Evolutionary conservation across 257 asterid species (phyloP), one percentile per base, ranked within the genome.

Genomic region (Capsicum rhomboideum): DNA sequence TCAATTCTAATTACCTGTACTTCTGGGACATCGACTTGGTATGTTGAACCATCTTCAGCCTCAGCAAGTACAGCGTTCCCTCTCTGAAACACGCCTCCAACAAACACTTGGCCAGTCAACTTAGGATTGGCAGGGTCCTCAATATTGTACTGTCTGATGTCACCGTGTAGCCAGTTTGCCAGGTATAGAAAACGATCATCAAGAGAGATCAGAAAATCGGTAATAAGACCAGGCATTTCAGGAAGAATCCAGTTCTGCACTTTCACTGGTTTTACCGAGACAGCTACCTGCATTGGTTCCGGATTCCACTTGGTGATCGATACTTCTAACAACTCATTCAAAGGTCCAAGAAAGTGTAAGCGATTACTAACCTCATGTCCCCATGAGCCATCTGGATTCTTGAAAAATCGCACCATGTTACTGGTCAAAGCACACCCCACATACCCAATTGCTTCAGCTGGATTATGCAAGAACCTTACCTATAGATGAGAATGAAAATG

Each of bases 141-240:
- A 20, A 96, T 90, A 69, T 94, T 91, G 74, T 96, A 96, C 79
- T 96, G 98, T 72, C 98, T 86, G 67, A 96, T 90, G 86, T 96
- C 99, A 83, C 99, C 99, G 23, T 96, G 99, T 80, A 96, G 98
- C 99, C 99, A 95, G 87, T 95, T 95, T 11, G 93, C 88, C 67
- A 94, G 84, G 89, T 94, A 94, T 12, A 94, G 90, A 82, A 89
- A 94, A 17, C 92, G 97, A 78, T 94, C 98, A 74, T 94, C 96
- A 4, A 94, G 95, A 79, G 96, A 94, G 20, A 93, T 91, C 55
- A 94, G 88, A 78, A 93, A 92, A 87, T 93, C 97, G 2, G 98
- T 94, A 71, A 94, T 94, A 71, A 94, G 97, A 26, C 98, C 95
- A 2, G 98, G 98, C 97, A 94, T 91, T 86, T 93, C 97, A 0